These are phyloP conservation scores for Acarospora socialis DNA, from an alignment of 2,329 filamentous ascomycete genomes.

Conservation along the genomic window DNA sequence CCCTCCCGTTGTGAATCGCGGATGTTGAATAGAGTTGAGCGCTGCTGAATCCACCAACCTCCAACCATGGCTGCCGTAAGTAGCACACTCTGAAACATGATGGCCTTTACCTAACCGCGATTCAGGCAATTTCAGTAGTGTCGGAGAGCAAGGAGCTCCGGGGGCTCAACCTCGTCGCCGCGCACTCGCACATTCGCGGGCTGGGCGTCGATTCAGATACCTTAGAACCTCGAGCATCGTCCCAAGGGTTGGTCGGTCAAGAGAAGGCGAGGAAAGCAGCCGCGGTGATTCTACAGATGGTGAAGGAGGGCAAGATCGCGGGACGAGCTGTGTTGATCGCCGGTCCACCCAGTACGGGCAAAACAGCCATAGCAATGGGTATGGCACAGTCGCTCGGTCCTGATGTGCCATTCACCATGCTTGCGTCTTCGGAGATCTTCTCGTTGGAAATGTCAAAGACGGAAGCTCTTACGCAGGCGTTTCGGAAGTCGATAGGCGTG, in stretches of 20 bases:
- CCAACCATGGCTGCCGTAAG: conserved; percentile 12
- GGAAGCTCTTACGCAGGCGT: conserved; percentile 94
- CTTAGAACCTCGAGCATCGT: conserved; percentile 68
- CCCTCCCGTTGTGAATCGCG: too few species aligned
- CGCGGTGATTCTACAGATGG: conserved; percentile 95
- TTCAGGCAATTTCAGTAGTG: conserved; percentile 59
- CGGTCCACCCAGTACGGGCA: conserved; percentile 90
- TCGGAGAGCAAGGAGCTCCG: conserved; percentile 92
- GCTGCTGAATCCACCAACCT: too few species aligned
- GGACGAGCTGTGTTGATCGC: conserved; percentile 89
- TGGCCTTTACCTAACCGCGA: conserved; percentile 10
- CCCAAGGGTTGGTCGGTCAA: conserved; percentile 90
- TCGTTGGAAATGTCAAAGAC: conserved; percentile 99
- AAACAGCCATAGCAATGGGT: conserved; percentile 96
- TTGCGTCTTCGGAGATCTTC: conserved; percentile 94
- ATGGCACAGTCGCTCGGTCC: conserved; percentile 92
- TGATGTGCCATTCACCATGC: conserved; percentile 91
- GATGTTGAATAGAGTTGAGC: neutral
- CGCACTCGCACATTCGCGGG: conserved; percentile 94
- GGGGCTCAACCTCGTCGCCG: conserved; percentile 91
- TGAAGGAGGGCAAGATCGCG: conserved; percentile 96
- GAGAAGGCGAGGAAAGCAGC: conserved; percentile 93
- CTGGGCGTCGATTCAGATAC: conserved; percentile 87
- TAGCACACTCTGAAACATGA: neutral
- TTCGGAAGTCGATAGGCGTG: conserved; percentile 95